Percentiles rank a stretch among this genome's conserved stretches.
These are phyloP conservation scores for Penicillium herquei DNA, from an alignment of 495 filamentous ascomycete genomes.

Conservation along the genomic window DNA sequence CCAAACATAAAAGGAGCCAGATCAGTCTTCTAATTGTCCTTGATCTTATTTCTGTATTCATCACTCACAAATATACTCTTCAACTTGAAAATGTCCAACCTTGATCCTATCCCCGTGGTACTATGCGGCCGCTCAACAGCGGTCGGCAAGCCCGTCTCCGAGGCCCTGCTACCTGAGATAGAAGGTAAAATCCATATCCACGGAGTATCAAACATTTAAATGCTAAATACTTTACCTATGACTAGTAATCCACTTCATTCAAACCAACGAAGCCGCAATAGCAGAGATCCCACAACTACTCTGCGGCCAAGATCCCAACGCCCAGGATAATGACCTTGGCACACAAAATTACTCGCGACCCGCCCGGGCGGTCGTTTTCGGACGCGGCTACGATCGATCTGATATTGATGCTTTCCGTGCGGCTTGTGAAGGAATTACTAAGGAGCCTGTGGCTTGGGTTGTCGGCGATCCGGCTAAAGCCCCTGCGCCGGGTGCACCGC, in stretches of 20 bases:
- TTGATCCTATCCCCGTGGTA: slow-evolving; percentile 13
- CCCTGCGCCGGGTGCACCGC: slow-evolving; percentile 4
- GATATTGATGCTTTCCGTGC: slow-evolving; percentile 18
- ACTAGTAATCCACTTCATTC: slow-evolving; percentile 31
- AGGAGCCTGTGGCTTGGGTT: slow-evolving; percentile 17
- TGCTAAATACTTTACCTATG: not conserved
- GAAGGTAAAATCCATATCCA: too few relatives aligned
- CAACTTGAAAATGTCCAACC: not conserved
- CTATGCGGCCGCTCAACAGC: slow-evolving; percentile 21
- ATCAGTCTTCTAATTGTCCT: too few relatives aligned
- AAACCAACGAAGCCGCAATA: slow-evolving; percentile 16
- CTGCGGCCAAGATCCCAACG: slow-evolving; percentile 24
- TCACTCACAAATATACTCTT: too few relatives aligned
- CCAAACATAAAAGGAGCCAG: too few relatives aligned
- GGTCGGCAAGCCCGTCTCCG: slow-evolving; percentile 26
- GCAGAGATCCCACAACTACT: slow-evolving; percentile 28
- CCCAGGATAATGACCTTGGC: slow-evolving; percentile 23
- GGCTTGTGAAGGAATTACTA: slow-evolving; percentile 3
- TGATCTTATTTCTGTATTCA: too few relatives aligned
- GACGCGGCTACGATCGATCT: slow-evolving; percentile 21
- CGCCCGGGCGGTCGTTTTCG: slow-evolving; percentile 31
- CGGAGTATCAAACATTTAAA: too few relatives aligned
- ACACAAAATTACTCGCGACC: slow-evolving; percentile 29
- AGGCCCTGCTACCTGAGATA: slow-evolving; percentile 26
- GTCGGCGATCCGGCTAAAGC: slow-evolving; percentile 13